Evolutionary conservation across 1,284 basidiomycete species (phyloP).

Genomic region (Nidula niveotomentosa): DNA sequence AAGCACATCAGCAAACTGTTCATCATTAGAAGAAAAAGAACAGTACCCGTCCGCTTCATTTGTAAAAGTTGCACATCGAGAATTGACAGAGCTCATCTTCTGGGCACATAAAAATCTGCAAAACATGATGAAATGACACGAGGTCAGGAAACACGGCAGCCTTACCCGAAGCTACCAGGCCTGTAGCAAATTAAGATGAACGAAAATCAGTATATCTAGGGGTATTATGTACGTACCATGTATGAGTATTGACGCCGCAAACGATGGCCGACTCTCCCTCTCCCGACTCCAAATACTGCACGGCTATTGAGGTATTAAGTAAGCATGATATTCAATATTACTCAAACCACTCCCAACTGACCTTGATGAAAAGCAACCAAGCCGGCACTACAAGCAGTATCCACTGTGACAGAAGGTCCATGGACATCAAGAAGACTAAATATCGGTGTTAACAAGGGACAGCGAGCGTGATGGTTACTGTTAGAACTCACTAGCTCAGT

Average conservation of each 20-base stretch:
- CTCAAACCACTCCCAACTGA: constrained; percentile 3
- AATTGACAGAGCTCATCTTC: constrained; percentile 31
- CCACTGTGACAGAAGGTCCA: constrained; percentile 33
- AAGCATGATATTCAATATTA: too few relatives aligned
- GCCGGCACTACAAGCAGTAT: constrained; percentile 35
- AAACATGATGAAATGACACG: too few relatives aligned
- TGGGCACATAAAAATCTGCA: constrained; percentile 29
- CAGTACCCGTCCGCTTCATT: constrained; percentile 32
- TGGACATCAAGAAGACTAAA: constrained; percentile 31
- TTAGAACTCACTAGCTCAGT: constrained; percentile 28
- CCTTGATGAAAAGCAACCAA: constrained; percentile 33
- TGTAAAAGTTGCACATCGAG: constrained; percentile 34
- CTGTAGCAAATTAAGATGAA: too few relatives aligned
- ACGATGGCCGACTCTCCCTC: constrained; percentile 33
- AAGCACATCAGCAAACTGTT: not conserved
- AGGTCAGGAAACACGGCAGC: too few relatives aligned
- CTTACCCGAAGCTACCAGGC: too few relatives aligned
- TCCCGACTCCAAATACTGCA: constrained; percentile 26
- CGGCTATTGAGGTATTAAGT: constrained; percentile 15
- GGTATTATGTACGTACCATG: not conserved
- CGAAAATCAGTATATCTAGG: too few relatives aligned
- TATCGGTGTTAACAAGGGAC: constrained; percentile 5
- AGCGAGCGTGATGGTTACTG: not conserved
- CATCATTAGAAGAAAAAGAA: not conserved
- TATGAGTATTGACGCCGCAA: constrained; percentile 29